Percentiles rank a stretch among this genome's conserved stretches.
phyloP scores from a whole-genome alignment of 2,329 filamentous ascomycete species.

The Alternaria triticina region DNA sequence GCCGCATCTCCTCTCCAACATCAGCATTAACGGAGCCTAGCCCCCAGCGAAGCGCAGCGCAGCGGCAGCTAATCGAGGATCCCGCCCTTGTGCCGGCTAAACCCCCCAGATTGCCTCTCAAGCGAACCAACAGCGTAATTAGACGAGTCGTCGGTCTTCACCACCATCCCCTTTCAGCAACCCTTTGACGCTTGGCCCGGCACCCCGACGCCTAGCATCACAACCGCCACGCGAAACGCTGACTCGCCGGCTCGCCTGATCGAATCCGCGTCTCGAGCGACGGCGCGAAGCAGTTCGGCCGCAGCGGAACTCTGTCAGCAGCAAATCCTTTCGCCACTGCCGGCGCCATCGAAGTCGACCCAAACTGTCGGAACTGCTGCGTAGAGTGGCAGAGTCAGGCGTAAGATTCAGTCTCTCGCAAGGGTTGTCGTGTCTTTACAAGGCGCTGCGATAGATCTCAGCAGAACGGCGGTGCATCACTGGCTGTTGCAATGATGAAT shows the following conservation, averaged over 20 bases:
- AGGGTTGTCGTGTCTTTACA: slow-evolving; percentile 20
- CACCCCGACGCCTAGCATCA: slow-evolving; percentile 17
- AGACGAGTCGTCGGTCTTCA: slow-evolving; percentile 28
- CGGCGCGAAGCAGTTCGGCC: slow-evolving; percentile 17
- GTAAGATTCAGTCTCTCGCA: slow-evolving; percentile 33
- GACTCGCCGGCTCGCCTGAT: slow-evolving; percentile 14
- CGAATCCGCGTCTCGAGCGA: slow-evolving; percentile 14
- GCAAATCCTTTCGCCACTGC: slow-evolving; percentile 32
- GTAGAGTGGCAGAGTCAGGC: slow-evolving; percentile 28
- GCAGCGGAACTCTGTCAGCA: slow-evolving; percentile 26
- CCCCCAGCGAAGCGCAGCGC: slow-evolving; percentile 39
- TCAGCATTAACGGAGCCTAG: slow-evolving; percentile 37
- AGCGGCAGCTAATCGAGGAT: slow-evolving; percentile 48
- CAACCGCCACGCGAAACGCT: slow-evolving; percentile 15
- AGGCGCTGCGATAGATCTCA: slow-evolving; percentile 25
- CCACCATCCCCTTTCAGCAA: slow-evolving; percentile 24
- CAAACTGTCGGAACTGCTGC: slow-evolving; percentile 33
- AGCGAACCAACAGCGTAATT: slow-evolving; percentile 47
- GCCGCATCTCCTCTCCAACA: slow-evolving; percentile 22
- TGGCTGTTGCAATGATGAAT: slow-evolving; percentile 43
- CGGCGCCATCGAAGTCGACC: slow-evolving; percentile 34
- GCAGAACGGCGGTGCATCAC: slow-evolving; percentile 28
- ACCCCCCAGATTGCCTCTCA: slow-evolving; percentile 43
- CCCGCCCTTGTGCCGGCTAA: slow-evolving; percentile 46
- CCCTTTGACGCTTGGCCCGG: slow-evolving; percentile 20